Evolutionary conservation across 2,329 filamentous ascomycete species (phyloP).

Genomic region (Pyricularia grisea): DNA sequence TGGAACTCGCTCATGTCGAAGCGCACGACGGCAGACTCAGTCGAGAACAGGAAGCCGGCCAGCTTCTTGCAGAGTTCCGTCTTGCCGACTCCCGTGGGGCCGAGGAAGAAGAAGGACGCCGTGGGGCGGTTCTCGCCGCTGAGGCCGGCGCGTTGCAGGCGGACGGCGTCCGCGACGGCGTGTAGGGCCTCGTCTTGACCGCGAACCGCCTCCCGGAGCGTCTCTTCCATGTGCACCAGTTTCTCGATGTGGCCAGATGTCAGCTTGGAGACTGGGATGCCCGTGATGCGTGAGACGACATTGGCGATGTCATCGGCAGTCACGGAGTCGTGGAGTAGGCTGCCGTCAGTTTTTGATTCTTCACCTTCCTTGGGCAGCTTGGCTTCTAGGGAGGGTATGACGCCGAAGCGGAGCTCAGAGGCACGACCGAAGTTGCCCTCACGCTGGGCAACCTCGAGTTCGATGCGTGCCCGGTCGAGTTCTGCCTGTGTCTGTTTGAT

Average conservation of each 20-base stretch:
- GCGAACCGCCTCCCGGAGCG: slow-evolving; percentile 70
- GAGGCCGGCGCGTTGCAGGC: slow-evolving; percentile 85
- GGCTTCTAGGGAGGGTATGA: slow-evolving; percentile 71
- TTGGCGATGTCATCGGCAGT: slow-evolving; percentile 88
- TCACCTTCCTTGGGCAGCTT: slow-evolving; percentile 70
- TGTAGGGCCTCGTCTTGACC: slow-evolving; percentile 91
- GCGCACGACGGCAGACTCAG: slow-evolving; percentile 78
- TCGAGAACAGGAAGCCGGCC: slow-evolving; percentile 86
- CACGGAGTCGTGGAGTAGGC: slow-evolving; percentile 86
- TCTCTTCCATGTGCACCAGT: slow-evolving; percentile 91
- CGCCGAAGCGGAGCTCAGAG: slow-evolving; percentile 82
- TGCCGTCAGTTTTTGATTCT: slow-evolving; percentile 29
- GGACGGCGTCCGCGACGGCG: slow-evolving; percentile 84
- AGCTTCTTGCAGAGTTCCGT: slow-evolving; percentile 97
- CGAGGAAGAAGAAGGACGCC: slow-evolving; percentile 95
- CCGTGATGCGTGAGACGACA: slow-evolving; percentile 84
- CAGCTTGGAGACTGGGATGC: slow-evolving; percentile 85
- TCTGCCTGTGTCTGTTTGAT: slow-evolving; percentile 83
- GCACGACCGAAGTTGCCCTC: slow-evolving; percentile 83
- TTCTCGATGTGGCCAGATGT: slow-evolving; percentile 93
- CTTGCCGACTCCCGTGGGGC: slow-evolving; percentile 93
- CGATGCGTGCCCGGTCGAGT: slow-evolving; percentile 75
- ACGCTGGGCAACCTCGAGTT: slow-evolving; percentile 80
- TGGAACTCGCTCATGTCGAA: slow-evolving; percentile 99
- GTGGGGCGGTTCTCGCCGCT: slow-evolving; percentile 86